phyloP scores from a whole-genome alignment of 192 early-diverging fungal genomes.

The Podila clonocystis region DNA sequence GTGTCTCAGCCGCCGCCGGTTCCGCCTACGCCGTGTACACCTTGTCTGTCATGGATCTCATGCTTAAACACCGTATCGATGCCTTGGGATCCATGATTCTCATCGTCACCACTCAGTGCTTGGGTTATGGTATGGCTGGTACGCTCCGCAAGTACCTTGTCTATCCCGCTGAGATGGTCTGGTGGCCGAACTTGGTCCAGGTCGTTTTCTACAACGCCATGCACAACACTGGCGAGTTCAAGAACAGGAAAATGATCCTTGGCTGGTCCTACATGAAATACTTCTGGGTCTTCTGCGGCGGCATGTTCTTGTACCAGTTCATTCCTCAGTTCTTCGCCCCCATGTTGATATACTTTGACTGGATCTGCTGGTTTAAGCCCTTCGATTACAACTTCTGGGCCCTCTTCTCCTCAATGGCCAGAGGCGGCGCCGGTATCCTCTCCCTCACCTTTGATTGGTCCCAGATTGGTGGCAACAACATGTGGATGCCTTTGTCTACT shows the following conservation, averaged over 20 bases:
- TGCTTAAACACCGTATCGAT: slow-evolving; percentile 61
- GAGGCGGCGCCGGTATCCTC: slow-evolving; percentile 68
- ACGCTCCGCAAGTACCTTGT: slow-evolving; percentile 81
- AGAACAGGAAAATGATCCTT: slow-evolving; percentile 11
- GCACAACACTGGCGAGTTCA: slow-evolving; percentile 27
- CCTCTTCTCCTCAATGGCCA: slow-evolving; percentile 10
- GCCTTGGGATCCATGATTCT: slow-evolving; percentile 59
- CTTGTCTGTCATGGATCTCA: slow-evolving; percentile 61
- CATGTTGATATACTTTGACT: slow-evolving; percentile 19
- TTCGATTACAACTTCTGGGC: slow-evolving; percentile 26
- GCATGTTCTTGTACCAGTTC: slow-evolving; percentile 60
- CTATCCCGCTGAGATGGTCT: slow-evolving; percentile 83
- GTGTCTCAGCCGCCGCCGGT: slow-evolving; percentile 52
- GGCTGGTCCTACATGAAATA: slow-evolving; percentile 32
- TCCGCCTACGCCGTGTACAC: slow-evolving; percentile 65
- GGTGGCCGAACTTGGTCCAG: slow-evolving; percentile 76
- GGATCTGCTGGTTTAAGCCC: slow-evolving; percentile 28
- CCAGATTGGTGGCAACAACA: slow-evolving; percentile 13
- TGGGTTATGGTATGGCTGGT: slow-evolving; percentile 75
- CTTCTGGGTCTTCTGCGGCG: slow-evolving; percentile 51
- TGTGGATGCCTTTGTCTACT: slow-evolving; percentile 29
- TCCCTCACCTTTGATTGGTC: slow-evolving; percentile 77
- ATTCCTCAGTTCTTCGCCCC: slow-evolving; percentile 31
- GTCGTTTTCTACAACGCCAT: slow-evolving; percentile 55
- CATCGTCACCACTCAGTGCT: slow-evolving; percentile 65